phyloP scores from a whole-genome alignment of 192 early-diverging fungal species.

The Entomortierella lignicola region DNA sequence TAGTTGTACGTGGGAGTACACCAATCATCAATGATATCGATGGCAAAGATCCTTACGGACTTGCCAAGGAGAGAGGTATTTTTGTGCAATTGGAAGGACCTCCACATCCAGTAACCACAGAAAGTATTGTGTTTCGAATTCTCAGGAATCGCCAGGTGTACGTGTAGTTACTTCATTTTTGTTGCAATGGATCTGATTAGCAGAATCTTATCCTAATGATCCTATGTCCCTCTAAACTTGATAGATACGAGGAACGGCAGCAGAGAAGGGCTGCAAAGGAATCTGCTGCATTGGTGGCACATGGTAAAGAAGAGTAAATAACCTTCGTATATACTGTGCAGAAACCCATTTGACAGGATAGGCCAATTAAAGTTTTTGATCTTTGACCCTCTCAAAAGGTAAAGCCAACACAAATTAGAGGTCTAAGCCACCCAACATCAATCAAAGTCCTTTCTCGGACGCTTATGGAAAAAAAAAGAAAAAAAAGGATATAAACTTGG shows the following conservation, averaged over 20 bases:
- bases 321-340: too few relatives aligned
- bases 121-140: slow-evolving; percentile 83
- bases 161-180: too few relatives aligned
- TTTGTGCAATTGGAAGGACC: slow-evolving; percentile 80
- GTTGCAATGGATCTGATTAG: too few relatives aligned
- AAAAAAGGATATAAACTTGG: too few relatives aligned
- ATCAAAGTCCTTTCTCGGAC: neutral
- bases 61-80: slow-evolving; percentile 79
- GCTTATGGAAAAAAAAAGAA: neutral
- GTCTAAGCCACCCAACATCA: neutral
- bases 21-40: slow-evolving; percentile 65
- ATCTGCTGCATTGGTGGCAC: neutral
- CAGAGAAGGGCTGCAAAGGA: slow-evolving; percentile 60
- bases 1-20: slow-evolving; percentile 79
- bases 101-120: slow-evolving; percentile 77
- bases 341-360: too few relatives aligned
- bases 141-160: too few relatives aligned
- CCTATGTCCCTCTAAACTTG: neutral
- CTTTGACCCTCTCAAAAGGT: too few relatives aligned
- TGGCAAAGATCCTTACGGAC: too few relatives aligned
- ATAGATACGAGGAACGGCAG: slow-evolving; percentile 76
- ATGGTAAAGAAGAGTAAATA: slow-evolving; percentile 1
- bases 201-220: too few relatives aligned
- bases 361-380: too few relatives aligned
- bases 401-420: too few relatives aligned